These are phyloP conservation scores for Thuja plicata DNA, from an alignment of 83 land plant species.

Conservation along the genomic window DNA sequence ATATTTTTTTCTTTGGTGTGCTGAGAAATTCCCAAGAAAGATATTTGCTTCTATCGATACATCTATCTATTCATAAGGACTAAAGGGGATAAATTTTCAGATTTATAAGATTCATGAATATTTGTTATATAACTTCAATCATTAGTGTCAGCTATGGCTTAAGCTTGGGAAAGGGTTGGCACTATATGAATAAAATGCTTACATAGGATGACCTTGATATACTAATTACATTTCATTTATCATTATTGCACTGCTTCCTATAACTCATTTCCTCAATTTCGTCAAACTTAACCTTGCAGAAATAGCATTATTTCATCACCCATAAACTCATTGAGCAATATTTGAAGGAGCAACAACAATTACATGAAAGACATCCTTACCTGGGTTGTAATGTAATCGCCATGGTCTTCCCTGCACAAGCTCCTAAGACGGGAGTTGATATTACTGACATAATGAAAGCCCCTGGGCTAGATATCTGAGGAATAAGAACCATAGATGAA, in stretches of 20 bases:
- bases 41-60: background rate
- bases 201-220: background rate
- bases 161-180: background rate
- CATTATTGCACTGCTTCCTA: background rate
- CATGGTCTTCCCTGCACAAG: conserved; percentile 67
- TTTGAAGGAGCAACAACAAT: background rate
- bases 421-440: conserved; percentile 59
- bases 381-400: conserved; percentile 84
- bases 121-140: background rate
- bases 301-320: background rate
- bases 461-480: conserved; percentile 46
- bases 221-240: too few relatives aligned
- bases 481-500: conserved; percentile 66
- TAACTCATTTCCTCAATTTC: background rate
- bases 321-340: background rate
- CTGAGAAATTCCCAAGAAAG: too few relatives aligned
- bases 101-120: background rate
- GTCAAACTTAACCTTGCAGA: background rate
- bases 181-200: background rate
- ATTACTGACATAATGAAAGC: conserved; percentile 71
- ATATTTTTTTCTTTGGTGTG: too few relatives aligned
- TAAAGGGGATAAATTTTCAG: background rate
- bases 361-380: conserved; percentile 27
- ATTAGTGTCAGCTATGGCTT: background rate
- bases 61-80: background rate